Conservation (phyloP, 768 basidiomycete species). For the Serendipita sp. region DNA sequence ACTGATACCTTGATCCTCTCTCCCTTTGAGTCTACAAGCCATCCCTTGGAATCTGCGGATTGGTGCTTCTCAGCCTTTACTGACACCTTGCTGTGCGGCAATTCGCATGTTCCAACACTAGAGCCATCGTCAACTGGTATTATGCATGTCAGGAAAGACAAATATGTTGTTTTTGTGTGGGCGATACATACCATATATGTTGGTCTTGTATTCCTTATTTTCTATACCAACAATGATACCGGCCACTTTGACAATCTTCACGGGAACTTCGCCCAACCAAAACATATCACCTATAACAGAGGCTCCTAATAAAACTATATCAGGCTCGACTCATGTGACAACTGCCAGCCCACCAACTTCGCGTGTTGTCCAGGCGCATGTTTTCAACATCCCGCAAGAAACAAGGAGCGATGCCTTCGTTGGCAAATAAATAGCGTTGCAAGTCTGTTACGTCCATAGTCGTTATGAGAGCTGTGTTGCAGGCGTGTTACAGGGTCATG, state of each 20-base stretch:
- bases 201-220: neutral
- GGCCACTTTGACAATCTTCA: neutral
- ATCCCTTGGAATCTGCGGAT: neutral
- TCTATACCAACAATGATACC: neutral
- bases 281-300: neutral
- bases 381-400: too few relatives aligned
- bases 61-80: neutral
- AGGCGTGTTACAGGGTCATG: too few relatives aligned
- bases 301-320: too few relatives aligned
- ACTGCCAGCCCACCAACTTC: too few relatives aligned
- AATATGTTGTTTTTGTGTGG: neutral
- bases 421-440: too few relatives aligned
- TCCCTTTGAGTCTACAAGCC: neutral
- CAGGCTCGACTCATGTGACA: too few relatives aligned
- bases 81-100: neutral
- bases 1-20: neutral
- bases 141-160: neutral
- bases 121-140: neutral
- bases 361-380: too few relatives aligned
- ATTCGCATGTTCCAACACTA: neutral
- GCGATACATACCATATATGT: neutral
- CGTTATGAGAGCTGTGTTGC: too few relatives aligned
- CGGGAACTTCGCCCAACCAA: neutral
- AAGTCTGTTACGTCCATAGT: too few relatives aligned
- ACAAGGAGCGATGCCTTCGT: too few relatives aligned